Conservation (phyloP, 805 yeast genomes). For the Yamadazyma kitorensis region DNA sequence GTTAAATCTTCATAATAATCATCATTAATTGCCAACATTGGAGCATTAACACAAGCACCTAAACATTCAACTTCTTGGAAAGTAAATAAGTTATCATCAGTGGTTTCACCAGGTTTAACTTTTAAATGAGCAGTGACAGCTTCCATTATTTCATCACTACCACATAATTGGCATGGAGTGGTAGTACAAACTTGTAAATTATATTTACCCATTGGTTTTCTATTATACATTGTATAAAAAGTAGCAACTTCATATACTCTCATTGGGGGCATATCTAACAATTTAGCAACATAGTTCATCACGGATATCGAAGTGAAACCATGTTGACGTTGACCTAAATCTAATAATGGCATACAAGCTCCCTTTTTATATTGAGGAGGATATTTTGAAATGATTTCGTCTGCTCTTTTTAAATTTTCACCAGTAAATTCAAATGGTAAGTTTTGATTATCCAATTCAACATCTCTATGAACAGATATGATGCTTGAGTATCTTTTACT, state of each 20-base stretch:
- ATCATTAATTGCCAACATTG: constrained; percentile 83
- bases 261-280: constrained; percentile 90
- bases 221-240: constrained; percentile 86
- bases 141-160: constrained; percentile 73
- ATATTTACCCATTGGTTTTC: constrained; percentile 82
- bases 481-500: constrained; percentile 32
- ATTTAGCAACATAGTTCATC: constrained; percentile 85
- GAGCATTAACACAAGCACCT: constrained; percentile 91
- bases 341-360: constrained; percentile 84
- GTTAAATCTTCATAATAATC: constrained; percentile 82
- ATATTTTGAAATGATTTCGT: constrained; percentile 71
- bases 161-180: constrained; percentile 85
- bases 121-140: constrained; percentile 61
- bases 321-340: constrained; percentile 81
- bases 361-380: constrained; percentile 86
- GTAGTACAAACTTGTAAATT: constrained; percentile 86
- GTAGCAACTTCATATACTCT: constrained; percentile 92
- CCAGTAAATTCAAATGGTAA: constrained; percentile 70
- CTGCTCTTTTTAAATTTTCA: constrained; percentile 66
- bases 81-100: constrained; percentile 71
- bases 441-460: constrained; percentile 61
- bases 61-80: constrained; percentile 87
- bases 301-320: constrained; percentile 85
- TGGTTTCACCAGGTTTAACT: constrained; percentile 75
- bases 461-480: constrained; percentile 69